Percentiles rank a stretch among this genome's conserved stretches.
Evolutionary conservation across 176 grass and related monocot genomes (phyloP).

Genomic region (Oryza punctata): DNA sequence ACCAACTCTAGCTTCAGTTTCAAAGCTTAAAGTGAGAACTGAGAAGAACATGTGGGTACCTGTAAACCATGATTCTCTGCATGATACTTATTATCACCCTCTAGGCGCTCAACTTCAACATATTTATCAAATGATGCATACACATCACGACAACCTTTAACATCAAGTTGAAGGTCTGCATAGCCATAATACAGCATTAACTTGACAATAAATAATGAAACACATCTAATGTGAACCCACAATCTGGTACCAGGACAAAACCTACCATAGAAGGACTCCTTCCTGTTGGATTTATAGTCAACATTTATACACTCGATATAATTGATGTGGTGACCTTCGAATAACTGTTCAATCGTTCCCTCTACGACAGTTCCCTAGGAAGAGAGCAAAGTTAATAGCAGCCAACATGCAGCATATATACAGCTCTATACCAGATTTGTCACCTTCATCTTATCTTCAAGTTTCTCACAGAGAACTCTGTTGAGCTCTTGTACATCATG

Average conservation of each 20-base stretch:
- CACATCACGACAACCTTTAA: slow-evolving; percentile 83
- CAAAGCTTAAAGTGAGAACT: neutral
- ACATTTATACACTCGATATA: slow-evolving; percentile 96
- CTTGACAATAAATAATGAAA: slow-evolving; percentile 21
- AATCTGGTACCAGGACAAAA: slow-evolving; percentile 23
- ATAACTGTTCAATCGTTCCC: slow-evolving; percentile 86
- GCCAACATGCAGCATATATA: slow-evolving; percentile 3
- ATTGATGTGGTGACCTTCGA: slow-evolving; percentile 96
- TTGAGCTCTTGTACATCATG: slow-evolving; percentile 96
- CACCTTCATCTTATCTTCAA: slow-evolving; percentile 98
- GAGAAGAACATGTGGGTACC: slow-evolving; percentile 38
- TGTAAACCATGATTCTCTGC: slow-evolving; percentile 82
- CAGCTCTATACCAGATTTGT: slow-evolving; percentile 22
- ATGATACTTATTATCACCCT: slow-evolving; percentile 96
- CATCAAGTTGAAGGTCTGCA: slow-evolving; percentile 94
- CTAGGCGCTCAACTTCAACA: slow-evolving; percentile 93
- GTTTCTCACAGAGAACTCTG: slow-evolving; percentile 93
- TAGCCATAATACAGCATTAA: slow-evolving; percentile 28
- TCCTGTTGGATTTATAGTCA: slow-evolving; percentile 84
- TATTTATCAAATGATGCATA: slow-evolving; percentile 95
- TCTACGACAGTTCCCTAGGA: slow-evolving; percentile 89
- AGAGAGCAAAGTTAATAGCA: slow-evolving; percentile 44
- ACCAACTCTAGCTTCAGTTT: slow-evolving; percentile 21
- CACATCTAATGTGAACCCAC: slow-evolving; percentile 24
- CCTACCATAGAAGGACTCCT: slow-evolving; percentile 93